Evolutionary conservation across 2,329 filamentous ascomycete species (phyloP), one percentile per base, ranked within the genome.

Genomic region (Aurifilum marmelostoma): DNA sequence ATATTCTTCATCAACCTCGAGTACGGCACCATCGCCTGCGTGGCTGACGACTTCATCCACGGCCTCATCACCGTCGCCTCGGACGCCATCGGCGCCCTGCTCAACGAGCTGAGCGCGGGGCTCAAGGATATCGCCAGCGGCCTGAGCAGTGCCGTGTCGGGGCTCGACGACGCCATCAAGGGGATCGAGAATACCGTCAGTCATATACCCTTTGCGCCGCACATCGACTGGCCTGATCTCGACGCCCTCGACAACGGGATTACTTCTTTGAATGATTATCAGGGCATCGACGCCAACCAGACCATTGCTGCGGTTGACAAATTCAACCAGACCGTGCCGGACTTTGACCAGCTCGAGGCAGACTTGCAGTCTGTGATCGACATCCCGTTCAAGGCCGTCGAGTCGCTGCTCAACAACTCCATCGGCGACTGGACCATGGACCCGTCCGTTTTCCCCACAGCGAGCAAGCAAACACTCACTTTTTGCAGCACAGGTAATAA

Each of bases 401-500:
- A 92, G 74, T 81, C 84, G 71, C 82, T 91, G 61, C 86, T 99
- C 75, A 91, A 93, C 73, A 81, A 89, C 18, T 89, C 86, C 43
- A 87, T 96, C 75, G 87, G 88, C 63, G 86, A 83, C 71, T 98
- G 94, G 83, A 85, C 84, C 41, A 97, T 98, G 77, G 89, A 97
- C 77, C 85, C 89, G 21, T 87, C 88, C 16, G 80, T 91, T 12
- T 95, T 99, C 74, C 93, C 94, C 0, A 86, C 97, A 2, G 94
- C 96, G 1, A 82, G 90, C 74, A 97, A 97, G 82, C 87, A 97
- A 79, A 83, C 89, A 50, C 84, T 99, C 66, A 90, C 87, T 0
- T 98, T 99, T 82, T 99, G 96, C 83, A 93, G 96, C 83, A 93
- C 93, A 56, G 89, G 93, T 76, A 93, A 96, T 80, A 87, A 92